Evolutionary conservation across 148 eudicot species (phyloP), one percentile per base, ranked within the genome.

Genomic region (Polygonum aviculare): DNA sequence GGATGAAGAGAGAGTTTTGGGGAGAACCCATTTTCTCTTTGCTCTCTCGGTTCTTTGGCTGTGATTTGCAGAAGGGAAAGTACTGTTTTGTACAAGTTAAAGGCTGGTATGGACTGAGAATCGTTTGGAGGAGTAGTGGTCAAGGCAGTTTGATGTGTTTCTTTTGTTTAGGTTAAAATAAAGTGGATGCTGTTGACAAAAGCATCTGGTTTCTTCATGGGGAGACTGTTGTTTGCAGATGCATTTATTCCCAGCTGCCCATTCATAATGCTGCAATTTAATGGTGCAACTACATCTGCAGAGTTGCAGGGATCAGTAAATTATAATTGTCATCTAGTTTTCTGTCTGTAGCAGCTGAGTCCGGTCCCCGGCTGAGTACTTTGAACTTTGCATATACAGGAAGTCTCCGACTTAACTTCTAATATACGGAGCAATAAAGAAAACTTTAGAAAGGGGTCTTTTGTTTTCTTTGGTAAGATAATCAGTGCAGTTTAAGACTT

Each of bases 241-340:
- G 67, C 67, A 60, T 60, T 60, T 60, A 60, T 52, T 52, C 60
- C 2, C 21, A 54, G 26, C 26, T n/a, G 60, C 60, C 60, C 60
- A 7, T 21, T 54, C 60, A 54, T 54, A 60, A 26, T 26, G 69
- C 15, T 26, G 69, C 35, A 26, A 19, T 5, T 19, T 57, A 22
- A 57, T 33, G 70, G 70, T 31, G 41, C 72, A 67, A 67, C 72
- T 67, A 67, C 45, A 67, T 16, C 72, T 67, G 72, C 72, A 67
- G 10, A 14, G 38, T 4, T 36, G 44, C 6, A 14, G 69, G 22
- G 72, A 1, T 15, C 15, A 19, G 16, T 67, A 67, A 67, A 36
- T 54, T 22, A 67, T 67, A 67, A 67, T 5, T n/a, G n/a, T 54
- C 9, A 1, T n/a, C 60, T n/a, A 15, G 60, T 54, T n/a, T n/a